These are phyloP conservation scores for Chalciporus pseudorubinellus DNA, from an alignment of 768 basidiomycete species.

Conservation along the genomic window DNA sequence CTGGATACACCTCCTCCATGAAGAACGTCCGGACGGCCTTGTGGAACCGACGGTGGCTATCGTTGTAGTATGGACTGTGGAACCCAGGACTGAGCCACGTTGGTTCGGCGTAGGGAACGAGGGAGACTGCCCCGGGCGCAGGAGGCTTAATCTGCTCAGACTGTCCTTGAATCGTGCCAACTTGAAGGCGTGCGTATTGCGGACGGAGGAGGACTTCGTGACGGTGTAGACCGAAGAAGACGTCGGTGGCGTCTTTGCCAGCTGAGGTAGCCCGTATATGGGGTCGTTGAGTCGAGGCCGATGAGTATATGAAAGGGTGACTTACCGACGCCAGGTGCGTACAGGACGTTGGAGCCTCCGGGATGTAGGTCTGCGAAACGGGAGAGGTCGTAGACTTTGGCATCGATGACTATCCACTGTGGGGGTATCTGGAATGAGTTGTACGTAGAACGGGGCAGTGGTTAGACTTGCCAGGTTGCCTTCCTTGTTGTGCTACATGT, in stretches of 20 bases:
- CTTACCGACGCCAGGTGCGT: constrained; percentile 64
- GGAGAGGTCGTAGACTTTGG: constrained; percentile 78
- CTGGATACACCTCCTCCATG: constrained; percentile 68
- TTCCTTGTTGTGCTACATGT: constrained; percentile 75
- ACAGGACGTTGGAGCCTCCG: constrained; percentile 73
- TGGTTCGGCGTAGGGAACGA: constrained; percentile 84
- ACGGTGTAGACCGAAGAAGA: constrained; percentile 84
- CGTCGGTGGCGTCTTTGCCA: constrained; percentile 72
- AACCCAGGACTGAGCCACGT: constrained; percentile 72
- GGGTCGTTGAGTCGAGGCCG: neutral
- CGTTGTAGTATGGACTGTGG: constrained; percentile 75
- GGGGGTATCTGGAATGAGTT: constrained; percentile 2
- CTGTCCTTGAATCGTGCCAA: constrained; percentile 60
- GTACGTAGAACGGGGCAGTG: neutral
- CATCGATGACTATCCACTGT: constrained; percentile 81
- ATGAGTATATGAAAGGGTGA: neutral
- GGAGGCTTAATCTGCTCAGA: constrained; percentile 52
- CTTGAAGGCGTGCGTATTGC: constrained; percentile 67
- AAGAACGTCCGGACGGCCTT: constrained; percentile 73
- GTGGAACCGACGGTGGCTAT: constrained; percentile 73
- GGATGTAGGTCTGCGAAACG: constrained; percentile 85
- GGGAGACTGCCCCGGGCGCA: constrained; percentile 61
- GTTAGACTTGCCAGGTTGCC: constrained; percentile 65
- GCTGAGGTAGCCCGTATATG: constrained; percentile 37
- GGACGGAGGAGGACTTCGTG: constrained; percentile 75